Evolutionary conservation across 805 yeast species (phyloP), one percentile per base, ranked within the genome.

Genomic region (Ogataea degrootiae): DNA sequence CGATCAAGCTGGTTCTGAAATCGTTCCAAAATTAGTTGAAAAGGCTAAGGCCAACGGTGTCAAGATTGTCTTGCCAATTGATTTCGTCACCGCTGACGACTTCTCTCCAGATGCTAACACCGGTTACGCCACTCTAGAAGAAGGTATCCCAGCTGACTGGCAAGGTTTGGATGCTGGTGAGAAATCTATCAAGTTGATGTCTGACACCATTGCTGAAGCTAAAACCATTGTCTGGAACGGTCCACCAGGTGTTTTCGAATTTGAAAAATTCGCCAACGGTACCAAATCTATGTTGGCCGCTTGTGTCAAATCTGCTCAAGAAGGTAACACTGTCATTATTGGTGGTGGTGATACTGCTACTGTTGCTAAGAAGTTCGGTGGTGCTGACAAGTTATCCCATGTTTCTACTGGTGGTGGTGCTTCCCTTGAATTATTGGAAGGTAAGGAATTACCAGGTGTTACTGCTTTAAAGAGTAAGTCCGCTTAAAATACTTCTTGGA

Each of bases 321-420:
- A 81, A 51, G 97, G 97, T 68, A 82, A 82, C 79, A 87, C 96
- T 56, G 96, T 92, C 56, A 96, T 92, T 74, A 87, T 94, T 65
- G 99, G 99, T 75, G 94, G 94, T 77, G 99, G 99, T 82, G 99
- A 94, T 76, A 94, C 99, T 64, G 99, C 99, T 61, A 94, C 99
- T 59, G 94, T 91, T 60, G 97, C 97, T 67, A 92, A 92, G 89
- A 94, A 94, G 80, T 94, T 76, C 75, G 97, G 97, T 70, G 97
- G 85, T 58, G 91, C 88, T 62, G 96, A 88, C 70, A 88, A 94
- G 80, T 82, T 94, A 66, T 89, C 97, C 45, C 99, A 94, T 74
- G 97, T 94, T 60, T 92, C 98, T 60, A 94, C 99, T 56, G 99
- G 99, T 77, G 99, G 99, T 77, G 99, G 99, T 81, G 99, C 99